Base-by-base conservation (phyloP, 148 eudicot species). In the Rhododendron griersonianum region DNA sequence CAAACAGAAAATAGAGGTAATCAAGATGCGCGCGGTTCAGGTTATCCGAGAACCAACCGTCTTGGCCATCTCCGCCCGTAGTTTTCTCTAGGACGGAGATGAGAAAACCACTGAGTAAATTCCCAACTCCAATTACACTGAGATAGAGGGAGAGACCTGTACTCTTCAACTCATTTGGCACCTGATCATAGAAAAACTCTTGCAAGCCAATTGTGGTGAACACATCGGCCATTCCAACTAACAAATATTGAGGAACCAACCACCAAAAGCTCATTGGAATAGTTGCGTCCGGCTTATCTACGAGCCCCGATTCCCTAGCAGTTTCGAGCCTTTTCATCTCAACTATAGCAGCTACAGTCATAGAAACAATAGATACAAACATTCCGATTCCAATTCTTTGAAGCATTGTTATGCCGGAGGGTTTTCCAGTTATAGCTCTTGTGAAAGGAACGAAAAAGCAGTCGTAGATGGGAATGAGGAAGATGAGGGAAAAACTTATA, bases 1-100 rank as follows among this genome's bases (percentile, higher is more conserved):
- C 94, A 41, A 94, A 87, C 67, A 94, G 51, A 93, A 91, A 93
- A 78, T 92, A 94, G 83, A 93, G 93, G 88, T 93, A 91, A 89
- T 94, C 97, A 74, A 94, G 89, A 87, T 92, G 93, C 0, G 89
- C 94, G 47, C 80, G 89, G 69, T 93, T 93, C 81, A 93, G 82
- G 84, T 94, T 91, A 80, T 92, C 85, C 1, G 92, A 89, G 76
- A 94, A 92, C 96, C 96, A 94, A 39, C 93, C 87, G 7, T 88
- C 91, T 37, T 37, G 73, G 18, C 88, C 92, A 23, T 79, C 45
- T 47, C 78, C 81, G 5, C 86, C 48, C 16, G 88, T 90, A 50
- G 57, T 67, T 28, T 82, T 82, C 61, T 89, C 86, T 51, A 92
- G 78, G 15, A 85, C 15, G 3, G 89, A 87, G 63, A 92, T 88